Conservation (phyloP, 495 filamentous ascomycete genomes). For the Penicillium goetzii region DNA sequence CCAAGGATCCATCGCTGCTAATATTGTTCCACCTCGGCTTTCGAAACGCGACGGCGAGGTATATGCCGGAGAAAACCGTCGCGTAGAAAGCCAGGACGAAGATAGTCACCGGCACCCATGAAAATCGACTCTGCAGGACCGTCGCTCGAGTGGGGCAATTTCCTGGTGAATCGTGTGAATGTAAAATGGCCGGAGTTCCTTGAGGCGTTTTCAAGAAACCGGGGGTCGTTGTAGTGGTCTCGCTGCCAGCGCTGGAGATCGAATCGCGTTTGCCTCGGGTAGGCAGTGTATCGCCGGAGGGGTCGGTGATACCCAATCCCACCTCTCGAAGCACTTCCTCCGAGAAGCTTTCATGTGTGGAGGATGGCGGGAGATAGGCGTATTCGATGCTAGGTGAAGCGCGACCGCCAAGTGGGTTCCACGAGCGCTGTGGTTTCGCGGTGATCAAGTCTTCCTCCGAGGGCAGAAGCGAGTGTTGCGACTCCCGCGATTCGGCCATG, state of each 20-base stretch:
- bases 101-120: slow-evolving; percentile 62
- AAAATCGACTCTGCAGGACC: slow-evolving; percentile 44
- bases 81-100: slow-evolving; percentile 67
- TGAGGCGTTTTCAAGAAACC: slow-evolving; percentile 24
- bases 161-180: neutral
- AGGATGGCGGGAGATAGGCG: slow-evolving; percentile 12
- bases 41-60: slow-evolving; percentile 58
- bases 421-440: slow-evolving; percentile 20
- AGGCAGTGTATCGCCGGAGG: slow-evolving; percentile 18
- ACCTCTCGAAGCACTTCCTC: slow-evolving; percentile 29
- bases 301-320: slow-evolving; percentile 28
- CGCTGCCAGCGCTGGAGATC: slow-evolving; percentile 9
- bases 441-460: slow-evolving; percentile 21
- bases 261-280: slow-evolving; percentile 14
- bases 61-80: slow-evolving; percentile 66
- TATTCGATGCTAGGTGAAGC: slow-evolving; percentile 15
- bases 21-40: slow-evolving; percentile 62
- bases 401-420: slow-evolving; percentile 29
- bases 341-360: slow-evolving; percentile 20
- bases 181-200: slow-evolving; percentile 11
- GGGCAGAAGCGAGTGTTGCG: slow-evolving; percentile 27
- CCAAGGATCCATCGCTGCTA: slow-evolving; percentile 49
- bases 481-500: slow-evolving; percentile 30
- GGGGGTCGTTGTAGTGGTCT: slow-evolving; percentile 15
- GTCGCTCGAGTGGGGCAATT: slow-evolving; percentile 29